These are phyloP conservation scores for Stemphylium beticola DNA, from an alignment of 2,329 filamentous ascomycete genomes.

Conservation along the genomic window DNA sequence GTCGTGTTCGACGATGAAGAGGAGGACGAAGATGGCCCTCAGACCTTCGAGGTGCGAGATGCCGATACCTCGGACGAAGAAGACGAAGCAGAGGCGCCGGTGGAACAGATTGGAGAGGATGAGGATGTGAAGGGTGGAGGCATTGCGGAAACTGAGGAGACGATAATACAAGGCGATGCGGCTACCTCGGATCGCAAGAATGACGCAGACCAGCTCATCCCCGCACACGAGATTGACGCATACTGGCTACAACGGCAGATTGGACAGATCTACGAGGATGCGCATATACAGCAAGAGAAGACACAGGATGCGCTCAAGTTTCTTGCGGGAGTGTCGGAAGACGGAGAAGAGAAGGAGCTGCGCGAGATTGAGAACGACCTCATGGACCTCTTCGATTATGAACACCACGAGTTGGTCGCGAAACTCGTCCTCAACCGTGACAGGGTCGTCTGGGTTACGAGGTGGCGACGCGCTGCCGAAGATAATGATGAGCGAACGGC, in stretches of 20 bases:
- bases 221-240: slow-evolving; percentile 90
- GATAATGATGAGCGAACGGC: slow-evolving; percentile 73
- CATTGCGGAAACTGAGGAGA: slow-evolving; percentile 70
- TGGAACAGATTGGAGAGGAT: slow-evolving; percentile 62
- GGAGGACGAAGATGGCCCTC: slow-evolving; percentile 73
- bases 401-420: slow-evolving; percentile 90
- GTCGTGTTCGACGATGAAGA: slow-evolving; percentile 96
- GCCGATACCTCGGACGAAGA: slow-evolving; percentile 80
- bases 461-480: slow-evolving; percentile 81
- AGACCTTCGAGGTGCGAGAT: slow-evolving; percentile 86
- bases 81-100: slow-evolving; percentile 68
- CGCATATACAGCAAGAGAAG: slow-evolving; percentile 92
- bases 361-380: slow-evolving; percentile 97
- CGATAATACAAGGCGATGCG: slow-evolving; percentile 78
- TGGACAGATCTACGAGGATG: slow-evolving; percentile 84
- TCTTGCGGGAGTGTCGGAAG: slow-evolving; percentile 75
- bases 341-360: slow-evolving; percentile 81
- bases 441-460: slow-evolving; percentile 94
- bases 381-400: slow-evolving; percentile 98
- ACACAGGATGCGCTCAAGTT: slow-evolving; percentile 83
- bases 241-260: slow-evolving; percentile 97
- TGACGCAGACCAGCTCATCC: slow-evolving; percentile 64
- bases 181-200: slow-evolving; percentile 51
- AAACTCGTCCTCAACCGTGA: slow-evolving; percentile 91
- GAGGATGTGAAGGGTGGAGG: slow-evolving; percentile 58